Evolutionary conservation across 2,329 filamentous ascomycete genomes (phyloP).

Genomic region (Clarireedia hainanense): DNA sequence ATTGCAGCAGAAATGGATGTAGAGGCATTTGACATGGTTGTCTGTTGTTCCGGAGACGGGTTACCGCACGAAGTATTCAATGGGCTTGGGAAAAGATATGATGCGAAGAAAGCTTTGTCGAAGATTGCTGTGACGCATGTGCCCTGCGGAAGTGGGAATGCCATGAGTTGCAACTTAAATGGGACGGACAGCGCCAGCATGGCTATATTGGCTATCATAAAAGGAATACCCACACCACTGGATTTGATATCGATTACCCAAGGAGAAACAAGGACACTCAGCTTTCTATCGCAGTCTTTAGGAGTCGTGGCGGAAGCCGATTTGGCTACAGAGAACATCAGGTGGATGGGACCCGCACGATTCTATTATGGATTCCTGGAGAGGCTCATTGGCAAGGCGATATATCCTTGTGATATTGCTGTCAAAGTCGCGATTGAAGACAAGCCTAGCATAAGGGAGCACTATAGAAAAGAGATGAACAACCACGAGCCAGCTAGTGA

Average conservation of each 20-base stretch:
- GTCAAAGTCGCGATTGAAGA: slow-evolving; percentile 73
- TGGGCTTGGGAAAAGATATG: slow-evolving; percentile 67
- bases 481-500: slow-evolving; percentile 24
- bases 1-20: slow-evolving; percentile 71
- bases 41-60: slow-evolving; percentile 88
- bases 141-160: slow-evolving; percentile 90
- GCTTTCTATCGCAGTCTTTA: slow-evolving; percentile 83
- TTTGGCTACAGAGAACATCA: slow-evolving; percentile 78
- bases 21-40: slow-evolving; percentile 73
- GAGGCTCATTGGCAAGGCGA: slow-evolving; percentile 64
- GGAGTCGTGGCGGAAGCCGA: slow-evolving; percentile 89
- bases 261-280: slow-evolving; percentile 63
- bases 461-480: slow-evolving; percentile 50
- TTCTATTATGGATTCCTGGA: slow-evolving; percentile 82
- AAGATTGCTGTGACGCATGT: slow-evolving; percentile 79
- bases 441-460: slow-evolving; percentile 65
- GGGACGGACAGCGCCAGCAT: slow-evolving; percentile 69
- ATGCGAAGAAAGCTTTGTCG: slow-evolving; percentile 66
- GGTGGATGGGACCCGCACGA: slow-evolving; percentile 83
- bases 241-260: slow-evolving; percentile 88
- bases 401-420: slow-evolving; percentile 85
- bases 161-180: slow-evolving; percentile 82
- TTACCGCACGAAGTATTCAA: slow-evolving; percentile 93
- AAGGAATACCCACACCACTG: slow-evolving; percentile 74
- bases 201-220: slow-evolving; percentile 77